phyloP scores from a whole-genome alignment of 805 yeast species.

The Schwanniomyces occidentalis region DNA sequence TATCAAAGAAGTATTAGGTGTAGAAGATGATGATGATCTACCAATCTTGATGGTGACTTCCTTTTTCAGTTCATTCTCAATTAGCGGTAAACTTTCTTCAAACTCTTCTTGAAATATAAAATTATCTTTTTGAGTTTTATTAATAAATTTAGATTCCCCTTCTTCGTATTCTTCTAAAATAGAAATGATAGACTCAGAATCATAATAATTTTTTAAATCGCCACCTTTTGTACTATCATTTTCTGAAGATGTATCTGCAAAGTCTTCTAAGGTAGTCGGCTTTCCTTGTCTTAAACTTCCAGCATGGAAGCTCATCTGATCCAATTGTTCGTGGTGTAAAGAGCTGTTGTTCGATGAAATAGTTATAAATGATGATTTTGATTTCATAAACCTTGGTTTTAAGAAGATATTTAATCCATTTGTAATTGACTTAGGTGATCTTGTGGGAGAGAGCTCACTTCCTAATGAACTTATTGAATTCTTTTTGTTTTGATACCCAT shows the following conservation, averaged over 20 bases:
- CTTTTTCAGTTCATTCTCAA: not conserved
- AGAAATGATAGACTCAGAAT: constrained; percentile 31
- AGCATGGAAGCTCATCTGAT: too few relatives aligned
- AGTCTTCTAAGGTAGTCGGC: constrained; percentile 24
- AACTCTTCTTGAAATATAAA: constrained; percentile 31
- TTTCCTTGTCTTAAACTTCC: too few relatives aligned
- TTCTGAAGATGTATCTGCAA: constrained; percentile 38
- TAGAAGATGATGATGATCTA: too few relatives aligned
- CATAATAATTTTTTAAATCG: constrained; percentile 9
- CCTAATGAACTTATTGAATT: constrained; percentile 1
- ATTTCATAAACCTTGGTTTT: constrained; percentile 21
- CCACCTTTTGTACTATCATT: constrained; percentile 14
- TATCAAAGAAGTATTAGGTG: not conserved
- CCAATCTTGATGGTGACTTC: not conserved
- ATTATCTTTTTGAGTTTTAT: not conserved
- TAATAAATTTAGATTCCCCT: constrained; percentile 9
- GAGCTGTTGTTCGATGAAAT: not conserved
- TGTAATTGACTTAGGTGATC: not conserved
- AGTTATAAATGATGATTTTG: constrained; percentile 16
- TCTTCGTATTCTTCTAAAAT: constrained; percentile 28
- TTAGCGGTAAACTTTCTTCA: constrained; percentile 16
- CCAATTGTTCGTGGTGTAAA: too few relatives aligned
- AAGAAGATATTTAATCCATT: constrained; percentile 8
- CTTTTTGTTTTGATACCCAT: constrained; percentile 10
- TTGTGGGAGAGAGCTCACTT: constrained; percentile 3